A percentile compares a stretch with the other conserved stretches of the same genome.
Conservation (phyloP, 1,139 yeast species). For the Hanseniaspora sp. region DNA sequence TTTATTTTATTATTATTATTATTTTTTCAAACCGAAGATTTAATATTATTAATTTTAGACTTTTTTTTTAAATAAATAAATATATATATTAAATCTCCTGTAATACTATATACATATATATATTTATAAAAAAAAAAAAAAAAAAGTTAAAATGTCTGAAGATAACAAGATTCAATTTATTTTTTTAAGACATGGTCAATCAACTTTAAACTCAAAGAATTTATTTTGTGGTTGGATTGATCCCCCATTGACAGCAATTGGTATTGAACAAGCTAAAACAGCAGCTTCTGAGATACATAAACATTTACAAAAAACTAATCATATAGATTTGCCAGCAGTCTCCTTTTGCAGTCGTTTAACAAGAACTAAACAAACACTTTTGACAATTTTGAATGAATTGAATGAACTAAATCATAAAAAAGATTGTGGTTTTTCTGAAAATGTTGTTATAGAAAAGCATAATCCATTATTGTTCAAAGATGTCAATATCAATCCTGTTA, state of each 20-base stretch:
- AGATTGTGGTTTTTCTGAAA: background rate
- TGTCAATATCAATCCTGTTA: slow-evolving; percentile 4
- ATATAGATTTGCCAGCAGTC: slow-evolving; percentile 36
- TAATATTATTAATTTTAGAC: too few relatives aligned
- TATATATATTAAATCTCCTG: too few relatives aligned
- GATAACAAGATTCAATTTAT: slow-evolving; percentile 23
- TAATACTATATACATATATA: background rate
- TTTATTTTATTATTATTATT: too few relatives aligned
- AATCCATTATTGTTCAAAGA: background rate
- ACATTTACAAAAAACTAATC: slow-evolving; percentile 20
- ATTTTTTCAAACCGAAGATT: too few relatives aligned
- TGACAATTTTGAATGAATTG: slow-evolving; percentile 43
- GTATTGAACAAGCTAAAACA: slow-evolving; percentile 48
- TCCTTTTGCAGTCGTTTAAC: slow-evolving; percentile 56
- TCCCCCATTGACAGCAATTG: slow-evolving; percentile 50
- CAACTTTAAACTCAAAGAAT: slow-evolving; percentile 59
- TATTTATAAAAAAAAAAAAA: background rate
- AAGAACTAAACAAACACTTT: slow-evolving; percentile 57
- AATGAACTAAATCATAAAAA: slow-evolving; percentile 17
- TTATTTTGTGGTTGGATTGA: slow-evolving; percentile 82
- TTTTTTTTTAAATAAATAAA: too few relatives aligned
- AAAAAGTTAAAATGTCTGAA: background rate
- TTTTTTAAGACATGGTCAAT: slow-evolving; percentile 55
- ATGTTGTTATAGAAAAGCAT: slow-evolving; percentile 8
- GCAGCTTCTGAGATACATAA: slow-evolving; percentile 45